Percentiles rank a stretch among this genome's conserved stretches.
Evolutionary conservation across 257 asterid species (phyloP).

Genomic region (Voacanga thouarsii): DNA sequence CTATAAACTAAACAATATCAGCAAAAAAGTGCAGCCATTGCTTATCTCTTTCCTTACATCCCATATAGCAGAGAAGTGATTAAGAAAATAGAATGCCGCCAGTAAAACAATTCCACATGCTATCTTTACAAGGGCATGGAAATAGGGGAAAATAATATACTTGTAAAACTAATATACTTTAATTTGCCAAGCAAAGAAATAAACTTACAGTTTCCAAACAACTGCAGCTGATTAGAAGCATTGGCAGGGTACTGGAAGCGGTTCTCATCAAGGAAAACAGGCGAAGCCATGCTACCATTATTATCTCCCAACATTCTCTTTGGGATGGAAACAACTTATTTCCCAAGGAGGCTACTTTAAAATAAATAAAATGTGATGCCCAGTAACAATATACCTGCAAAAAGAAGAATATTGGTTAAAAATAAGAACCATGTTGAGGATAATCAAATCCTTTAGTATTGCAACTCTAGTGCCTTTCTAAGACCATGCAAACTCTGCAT

Average conservation of each 20-base stretch:
- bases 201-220: slow-evolving; percentile 66
- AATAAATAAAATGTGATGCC: slow-evolving; percentile 19
- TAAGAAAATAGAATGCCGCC: background rate
- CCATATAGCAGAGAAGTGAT: background rate
- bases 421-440: background rate
- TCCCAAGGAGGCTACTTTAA: slow-evolving; percentile 11
- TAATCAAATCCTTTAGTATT: background rate
- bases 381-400: slow-evolving; percentile 17
- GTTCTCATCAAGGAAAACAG: slow-evolving; percentile 41
- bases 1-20: background rate
- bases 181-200: background rate
- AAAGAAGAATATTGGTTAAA: background rate
- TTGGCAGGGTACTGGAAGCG: slow-evolving; percentile 48
- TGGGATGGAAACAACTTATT: slow-evolving; percentile 2
- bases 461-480: background rate
- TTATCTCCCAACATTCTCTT: slow-evolving; percentile 60
- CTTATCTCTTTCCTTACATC: background rate
- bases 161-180: background rate
- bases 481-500: background rate
- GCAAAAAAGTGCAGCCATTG: background rate
- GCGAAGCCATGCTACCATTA: slow-evolving; percentile 41
- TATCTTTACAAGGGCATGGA: background rate
- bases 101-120: background rate
- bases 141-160: background rate
- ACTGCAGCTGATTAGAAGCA: slow-evolving; percentile 60